Conservation (phyloP, 257 asterid genomes). For the Ajuga chamaepitys region DNA sequence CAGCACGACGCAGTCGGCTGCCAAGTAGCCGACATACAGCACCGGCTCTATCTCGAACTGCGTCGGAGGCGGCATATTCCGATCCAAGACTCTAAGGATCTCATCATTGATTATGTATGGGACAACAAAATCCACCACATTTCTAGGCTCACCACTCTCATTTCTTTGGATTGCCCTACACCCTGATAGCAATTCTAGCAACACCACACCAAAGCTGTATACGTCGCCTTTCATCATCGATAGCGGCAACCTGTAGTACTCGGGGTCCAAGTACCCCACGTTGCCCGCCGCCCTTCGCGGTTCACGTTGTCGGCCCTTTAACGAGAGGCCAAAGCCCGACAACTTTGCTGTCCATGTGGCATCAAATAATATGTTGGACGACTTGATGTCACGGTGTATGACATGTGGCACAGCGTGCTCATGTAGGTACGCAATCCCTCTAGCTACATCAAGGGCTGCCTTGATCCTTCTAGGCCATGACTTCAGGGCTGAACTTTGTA, state of each 20-base stretch:
- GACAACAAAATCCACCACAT: constrained; percentile 69
- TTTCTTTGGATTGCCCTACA: constrained; percentile 64
- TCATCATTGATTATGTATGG: constrained; percentile 57
- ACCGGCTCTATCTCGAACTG: constrained; percentile 85
- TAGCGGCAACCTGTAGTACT: constrained; percentile 57
- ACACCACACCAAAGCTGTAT: constrained; percentile 66
- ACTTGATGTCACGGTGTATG: constrained; percentile 87
- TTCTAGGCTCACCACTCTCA: constrained; percentile 63
- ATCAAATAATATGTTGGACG: constrained; percentile 76
- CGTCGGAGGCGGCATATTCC: constrained; percentile 62
- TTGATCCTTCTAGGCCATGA: constrained; percentile 64
- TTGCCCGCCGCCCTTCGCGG: constrained; percentile 62
- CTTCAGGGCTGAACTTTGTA: constrained; percentile 33
- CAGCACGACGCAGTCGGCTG: constrained; percentile 67
- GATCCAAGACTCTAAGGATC: constrained; percentile 59
- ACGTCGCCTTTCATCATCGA: constrained; percentile 75
- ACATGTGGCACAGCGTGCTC: constrained; percentile 61
- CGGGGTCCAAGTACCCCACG: constrained; percentile 91
- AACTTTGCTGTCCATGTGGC: constrained; percentile 61
- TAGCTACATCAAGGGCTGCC: constrained; percentile 74
- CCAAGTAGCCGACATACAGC: constrained; percentile 65
- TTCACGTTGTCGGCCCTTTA: constrained; percentile 52
- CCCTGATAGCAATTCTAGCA: constrained; percentile 69
- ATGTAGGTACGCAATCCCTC: constrained; percentile 85
- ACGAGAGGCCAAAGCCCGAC: constrained; percentile 79